phyloP scores from a whole-genome alignment of 768 basidiomycete species.

The Mycena alexandri region DNA sequence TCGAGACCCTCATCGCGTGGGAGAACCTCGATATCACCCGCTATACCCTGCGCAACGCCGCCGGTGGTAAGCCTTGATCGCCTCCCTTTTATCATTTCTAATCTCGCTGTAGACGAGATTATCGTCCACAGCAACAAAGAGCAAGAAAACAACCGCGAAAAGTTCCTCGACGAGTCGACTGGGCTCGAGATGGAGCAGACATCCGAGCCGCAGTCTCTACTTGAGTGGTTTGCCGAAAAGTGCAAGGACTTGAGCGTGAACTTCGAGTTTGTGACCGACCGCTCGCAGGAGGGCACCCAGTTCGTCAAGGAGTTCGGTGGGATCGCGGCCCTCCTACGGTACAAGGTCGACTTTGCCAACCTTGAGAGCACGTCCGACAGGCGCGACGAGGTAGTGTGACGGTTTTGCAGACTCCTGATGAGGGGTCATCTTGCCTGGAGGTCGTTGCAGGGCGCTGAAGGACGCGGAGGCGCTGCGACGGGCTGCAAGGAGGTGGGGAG shows the following conservation, averaged over 20 bases:
- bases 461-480: too few relatives aligned
- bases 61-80: conserved; percentile 69
- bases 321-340: conserved; percentile 93
- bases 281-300: conserved; percentile 96
- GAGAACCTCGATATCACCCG: conserved; percentile 95
- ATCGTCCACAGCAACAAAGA: conserved; percentile 84
- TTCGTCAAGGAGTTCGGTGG: conserved; percentile 99
- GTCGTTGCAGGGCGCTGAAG: conserved; percentile 22
- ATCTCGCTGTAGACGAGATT: conserved; percentile 74
- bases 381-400: conserved; percentile 86
- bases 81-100: background rate
- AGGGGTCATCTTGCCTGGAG: conserved; percentile 75
- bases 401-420: conserved; percentile 79
- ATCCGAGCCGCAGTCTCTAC: conserved; percentile 83
- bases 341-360: conserved; percentile 97
- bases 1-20: conserved; percentile 98
- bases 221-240: conserved; percentile 99
- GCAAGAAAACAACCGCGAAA: conserved; percentile 93
- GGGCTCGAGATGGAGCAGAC: conserved; percentile 95
- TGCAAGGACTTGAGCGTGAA: conserved; percentile 98
- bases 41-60: conserved; percentile 91
- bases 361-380: conserved; percentile 79
- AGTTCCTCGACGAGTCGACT: conserved; percentile 96
- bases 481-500: too few relatives aligned
- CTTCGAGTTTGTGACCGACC: conserved; percentile 96